Evolutionary conservation across 2,329 filamentous ascomycete genomes (phyloP), one percentile per base, ranked within the genome.

Genomic region (Epicoccum nigrum): DNA sequence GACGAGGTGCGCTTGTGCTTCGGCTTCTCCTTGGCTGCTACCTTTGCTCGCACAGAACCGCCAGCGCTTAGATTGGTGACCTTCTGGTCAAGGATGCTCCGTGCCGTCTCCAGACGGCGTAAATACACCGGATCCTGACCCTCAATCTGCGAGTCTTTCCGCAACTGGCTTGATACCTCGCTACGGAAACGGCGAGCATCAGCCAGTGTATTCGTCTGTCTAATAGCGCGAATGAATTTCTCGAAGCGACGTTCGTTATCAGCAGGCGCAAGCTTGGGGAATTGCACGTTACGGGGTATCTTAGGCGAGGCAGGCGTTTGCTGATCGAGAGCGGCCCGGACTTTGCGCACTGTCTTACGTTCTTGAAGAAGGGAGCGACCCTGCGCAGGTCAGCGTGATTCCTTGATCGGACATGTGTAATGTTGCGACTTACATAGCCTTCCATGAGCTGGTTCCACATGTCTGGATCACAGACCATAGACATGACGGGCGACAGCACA

Each of bases 371-470:
- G 88, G 20, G 88, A 88, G 41, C 90, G 86, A 15, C 92, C 89
- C 73, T 87, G 38, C 1, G 4, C 3, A 2, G 21, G 50, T 71
- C 8, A 54, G 40, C 31, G 7, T 19, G 1, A 21, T 35, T 19
- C n/a, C 11, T 6, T 15, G 1, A 2, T 2, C 16, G 6, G 25
- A 3, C 8, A 13, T 30, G 7, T 13, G 4, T 11, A 30, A 8
- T n/a, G 4, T 0, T 12, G 30, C 12, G 17, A 41, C 70, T 63
- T 62, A 72, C 86, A 73, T 88, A 91, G 48, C 87, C 92, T 73
- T 97, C 93, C 81, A 97, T 91, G 53, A 96, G 75, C 72, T 97
- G 92, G 66, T 99, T 97, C 93, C 93, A 99, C 7, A 89, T 96
- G 76, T 99, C 95, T 1, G 95, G 92, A 62, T 99, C 93, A 4